Conservation (phyloP, 2,329 filamentous ascomycete species). For the Cephalotrichum gorgonifer region DNA sequence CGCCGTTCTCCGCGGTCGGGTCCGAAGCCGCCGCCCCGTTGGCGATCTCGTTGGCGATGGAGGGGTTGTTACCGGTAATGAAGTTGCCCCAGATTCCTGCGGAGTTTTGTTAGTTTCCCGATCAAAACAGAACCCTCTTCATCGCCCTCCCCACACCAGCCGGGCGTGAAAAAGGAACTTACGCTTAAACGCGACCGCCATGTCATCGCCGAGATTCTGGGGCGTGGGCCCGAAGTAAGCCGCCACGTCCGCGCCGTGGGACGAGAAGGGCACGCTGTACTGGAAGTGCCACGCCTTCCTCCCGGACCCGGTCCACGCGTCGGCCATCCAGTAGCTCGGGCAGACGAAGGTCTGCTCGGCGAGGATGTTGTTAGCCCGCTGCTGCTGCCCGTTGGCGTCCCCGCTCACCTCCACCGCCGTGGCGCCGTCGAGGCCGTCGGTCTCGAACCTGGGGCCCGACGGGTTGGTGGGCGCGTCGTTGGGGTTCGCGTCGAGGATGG, state of each 20-base stretch:
- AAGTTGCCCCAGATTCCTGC: conserved; percentile 32
- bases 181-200: neutral
- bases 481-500: conserved; percentile 20
- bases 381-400: conserved; percentile 41
- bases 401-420: conserved; percentile 39
- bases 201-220: neutral
- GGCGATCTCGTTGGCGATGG: conserved; percentile 19
- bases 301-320: conserved; percentile 26
- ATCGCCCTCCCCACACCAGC: neutral
- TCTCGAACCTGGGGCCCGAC: conserved; percentile 21
- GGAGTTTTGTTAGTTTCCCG: neutral
- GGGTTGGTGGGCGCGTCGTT: conserved; percentile 12
- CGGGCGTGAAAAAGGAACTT: conserved; percentile 7
- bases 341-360: conserved; percentile 46
- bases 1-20: conserved; percentile 8
- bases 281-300: conserved; percentile 35
- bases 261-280: conserved; percentile 29
- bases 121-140: neutral
- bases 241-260: conserved; percentile 25
- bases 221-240: conserved; percentile 16
- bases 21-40: conserved; percentile 17
- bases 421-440: conserved; percentile 22
- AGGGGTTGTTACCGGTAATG: conserved; percentile 27
- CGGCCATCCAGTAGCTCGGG: conserved; percentile 44
- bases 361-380: conserved; percentile 40